Evolutionary conservation across 2,329 filamentous ascomycete genomes (phyloP), one percentile per base, ranked within the genome.

Genomic region (Bipolaris oryzae): DNA sequence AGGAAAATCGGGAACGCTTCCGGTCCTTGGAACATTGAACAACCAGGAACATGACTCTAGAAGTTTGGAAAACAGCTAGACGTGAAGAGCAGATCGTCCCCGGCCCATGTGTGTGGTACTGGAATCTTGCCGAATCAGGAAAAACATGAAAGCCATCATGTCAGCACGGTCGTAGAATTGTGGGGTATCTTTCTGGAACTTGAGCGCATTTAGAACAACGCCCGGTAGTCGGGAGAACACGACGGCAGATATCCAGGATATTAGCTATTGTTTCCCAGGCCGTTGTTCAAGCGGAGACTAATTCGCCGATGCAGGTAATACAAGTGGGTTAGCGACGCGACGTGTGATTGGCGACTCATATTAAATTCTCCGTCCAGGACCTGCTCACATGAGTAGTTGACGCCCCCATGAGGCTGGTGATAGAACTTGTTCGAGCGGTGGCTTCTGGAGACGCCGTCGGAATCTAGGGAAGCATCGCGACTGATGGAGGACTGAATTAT

Each of bases 381-480:
- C n/a, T 41, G 44, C 34, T 42, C 34, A 52, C 44, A 42, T 55
- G 41, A 51, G 53, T 50, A 51, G 34, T 39, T 31, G 20, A n/a
- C 3, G n/a, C 28, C 50, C 23, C 28, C 28, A 35, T 44, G 37
- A 45, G 13, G 20, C 53, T 52, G 25, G 41, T 18, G 11, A 33
- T 25, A 23, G 25, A 33, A n/a, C 13, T 20, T 43, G 25, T 20
- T 42, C 16, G 18, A 50, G 15, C 7, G 23, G 35, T 10, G n/a
- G 25, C 35, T 50, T 25, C 43, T 38, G 53, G 41, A 39, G 33
- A 34, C 28, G 51, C 53, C 35, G 42, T 45, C 53, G 53, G 53
- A 45, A 46, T 52, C 53, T 55, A 55, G 53, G 53, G 53, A 55
- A 48, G 53, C 18, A 28, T 55, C 48, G 53, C 53, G 53, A 42